Base-by-base conservation (phyloP, 805 yeast genomes). In the Saccharomycopsis olivae region DNA sequence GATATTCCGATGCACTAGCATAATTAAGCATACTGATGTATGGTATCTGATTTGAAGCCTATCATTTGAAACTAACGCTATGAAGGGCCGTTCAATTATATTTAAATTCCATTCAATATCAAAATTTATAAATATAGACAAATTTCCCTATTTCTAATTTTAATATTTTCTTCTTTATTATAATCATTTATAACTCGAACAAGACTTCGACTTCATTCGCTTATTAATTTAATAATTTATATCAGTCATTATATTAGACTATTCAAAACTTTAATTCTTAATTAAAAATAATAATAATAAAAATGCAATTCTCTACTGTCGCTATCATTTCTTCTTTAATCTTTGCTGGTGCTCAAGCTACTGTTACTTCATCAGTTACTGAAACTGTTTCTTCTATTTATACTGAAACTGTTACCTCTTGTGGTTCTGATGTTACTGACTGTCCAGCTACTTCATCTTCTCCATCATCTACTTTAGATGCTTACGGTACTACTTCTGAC, bases 281-380 rank as follows among this genome's bases (percentile, higher is more conserved):
- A 31, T 20, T 15, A 10, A 31, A 8, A 5, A 31, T 31, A 5
- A 28, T 15, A 48, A 41, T 41, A 39, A 38, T 36, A 44, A 51
- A 48, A 60, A 62, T 61, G 66, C 62, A 61, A 56, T 59, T 60
- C 60, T 56, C 65, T 43, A 60, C 61, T 51, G 53, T 60, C 57
- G 62, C 61, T 40, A 40, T 59, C 39, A 51, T 57, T 46, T 62
- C 49, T 19, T 32, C 46, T 28, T 34, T 49, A 27, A 35, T 44
- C 39, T 44, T 44, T 35, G 39, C 47, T 35, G 51, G 46, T 40
- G 47, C 48, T 40, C 47, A 47, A 40, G 47, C 61, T 38, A 59
- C 62, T 46, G 47, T 53, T 48, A 57, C 60, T 41, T 53, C 60
- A 38, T 51, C 48, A 24, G 44, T 49, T 34, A 46, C 50, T 30